These are phyloP conservation scores for Rhizophagus sp. DNA, from an alignment of 192 early-diverging fungal species.

Conservation along the genomic window DNA sequence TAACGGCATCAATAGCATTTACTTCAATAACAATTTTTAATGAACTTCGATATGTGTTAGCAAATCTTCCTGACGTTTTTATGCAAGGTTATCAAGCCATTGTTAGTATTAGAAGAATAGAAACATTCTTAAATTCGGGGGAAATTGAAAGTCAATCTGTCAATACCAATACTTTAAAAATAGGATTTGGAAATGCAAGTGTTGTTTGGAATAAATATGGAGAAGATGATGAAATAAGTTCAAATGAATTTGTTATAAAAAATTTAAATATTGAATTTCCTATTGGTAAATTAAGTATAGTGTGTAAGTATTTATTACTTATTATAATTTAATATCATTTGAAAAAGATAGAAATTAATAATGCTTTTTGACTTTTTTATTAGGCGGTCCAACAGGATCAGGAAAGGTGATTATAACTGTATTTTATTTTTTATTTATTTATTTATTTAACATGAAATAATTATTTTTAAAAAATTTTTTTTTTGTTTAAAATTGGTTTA, in stretches of 20 bases:
- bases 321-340: background rate
- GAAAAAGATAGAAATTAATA: slow-evolving; percentile 15
- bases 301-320: slow-evolving; percentile 45
- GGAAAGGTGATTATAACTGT: slow-evolving; percentile 84
- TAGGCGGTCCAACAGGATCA: slow-evolving; percentile 78
- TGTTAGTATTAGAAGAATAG: slow-evolving; percentile 71
- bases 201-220: slow-evolving; percentile 46
- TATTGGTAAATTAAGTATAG: slow-evolving; percentile 67
- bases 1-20: slow-evolving; percentile 40
- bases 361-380: background rate
- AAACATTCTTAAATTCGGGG: slow-evolving; percentile 70
- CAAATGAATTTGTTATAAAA: slow-evolving; percentile 54
- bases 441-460: background rate
- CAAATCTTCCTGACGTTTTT: slow-evolving; percentile 61
- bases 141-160: slow-evolving; percentile 48
- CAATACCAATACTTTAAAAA: slow-evolving; percentile 7
- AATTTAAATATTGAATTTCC: slow-evolving; percentile 74
- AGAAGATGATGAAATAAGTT: background rate
- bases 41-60: slow-evolving; percentile 64
- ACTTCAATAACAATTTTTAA: slow-evolving; percentile 71
- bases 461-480: background rate
- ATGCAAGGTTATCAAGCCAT: slow-evolving; percentile 52
- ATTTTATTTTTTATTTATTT: slow-evolving; percentile 28
- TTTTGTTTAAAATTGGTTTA: background rate
- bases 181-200: slow-evolving; percentile 52